Evolutionary conservation across 1,139 yeast genomes (phyloP).

Genomic region (Saccharomycopsis hybrid): DNA sequence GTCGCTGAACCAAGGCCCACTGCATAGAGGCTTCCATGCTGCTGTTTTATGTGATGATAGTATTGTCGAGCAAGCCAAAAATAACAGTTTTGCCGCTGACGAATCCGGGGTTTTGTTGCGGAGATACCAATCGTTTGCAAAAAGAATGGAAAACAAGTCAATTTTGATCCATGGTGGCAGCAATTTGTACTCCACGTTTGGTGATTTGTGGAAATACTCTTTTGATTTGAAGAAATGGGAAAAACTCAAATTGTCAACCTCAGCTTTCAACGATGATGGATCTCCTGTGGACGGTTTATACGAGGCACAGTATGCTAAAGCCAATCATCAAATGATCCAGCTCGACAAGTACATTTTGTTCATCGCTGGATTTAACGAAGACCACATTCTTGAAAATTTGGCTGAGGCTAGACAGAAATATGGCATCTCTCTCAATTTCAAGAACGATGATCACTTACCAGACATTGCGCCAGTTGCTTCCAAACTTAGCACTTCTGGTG

Average conservation of each 20-base stretch:
- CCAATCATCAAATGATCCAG: conserved; percentile 12
- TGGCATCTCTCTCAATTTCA: not conserved
- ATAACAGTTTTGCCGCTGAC: not conserved
- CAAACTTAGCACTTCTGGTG: too few relatives aligned
- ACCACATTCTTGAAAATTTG: not conserved
- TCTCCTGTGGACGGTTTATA: not conserved
- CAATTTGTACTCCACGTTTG: conserved; percentile 31
- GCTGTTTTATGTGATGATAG: conserved; percentile 18
- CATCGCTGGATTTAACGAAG: conserved; percentile 10
- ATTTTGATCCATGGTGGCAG: conserved; percentile 43
- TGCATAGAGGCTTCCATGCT: conserved; percentile 32
- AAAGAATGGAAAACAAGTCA: not conserved
- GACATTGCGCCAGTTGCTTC: not conserved
- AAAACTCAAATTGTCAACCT: conserved; percentile 1
- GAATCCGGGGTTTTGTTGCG: not conserved
- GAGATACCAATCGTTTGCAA: not conserved
- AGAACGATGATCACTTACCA: not conserved
- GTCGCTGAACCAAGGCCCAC: conserved; percentile 26
- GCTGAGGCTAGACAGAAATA: not conserved
- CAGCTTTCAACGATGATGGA: conserved; percentile 5
- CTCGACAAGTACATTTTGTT: conserved; percentile 14
- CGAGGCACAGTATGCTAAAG: conserved; percentile 6
- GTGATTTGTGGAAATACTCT: conserved; percentile 45
- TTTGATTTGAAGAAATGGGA: conserved; percentile 37
- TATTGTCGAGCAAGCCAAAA: too few relatives aligned